Evolutionary conservation across 495 filamentous ascomycete species (phyloP).

Genomic region (Xylaria flabelliformis): DNA sequence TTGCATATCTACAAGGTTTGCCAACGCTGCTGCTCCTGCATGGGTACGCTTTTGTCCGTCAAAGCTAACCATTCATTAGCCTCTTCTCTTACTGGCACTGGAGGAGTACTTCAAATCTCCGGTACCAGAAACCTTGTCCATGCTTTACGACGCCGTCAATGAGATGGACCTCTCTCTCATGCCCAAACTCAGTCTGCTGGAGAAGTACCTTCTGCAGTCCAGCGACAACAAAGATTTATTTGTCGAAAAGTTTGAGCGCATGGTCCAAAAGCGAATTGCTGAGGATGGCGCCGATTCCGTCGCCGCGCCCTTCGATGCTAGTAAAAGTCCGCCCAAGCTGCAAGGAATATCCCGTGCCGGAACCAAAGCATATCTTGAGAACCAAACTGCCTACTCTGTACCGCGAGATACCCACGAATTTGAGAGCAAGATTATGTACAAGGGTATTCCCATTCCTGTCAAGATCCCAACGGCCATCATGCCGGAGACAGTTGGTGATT

Average conservation of each 20-base stretch:
- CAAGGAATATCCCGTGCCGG: constrained; percentile 59
- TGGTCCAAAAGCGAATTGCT: constrained; percentile 73
- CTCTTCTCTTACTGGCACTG: constrained; percentile 88
- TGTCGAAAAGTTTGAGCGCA: constrained; percentile 94
- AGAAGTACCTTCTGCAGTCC: constrained; percentile 83
- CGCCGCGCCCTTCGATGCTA: constrained; percentile 52
- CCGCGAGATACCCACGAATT: constrained; percentile 97
- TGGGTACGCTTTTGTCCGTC: not conserved
- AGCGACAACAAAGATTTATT: constrained; percentile 97
- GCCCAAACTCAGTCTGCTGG: constrained; percentile 82
- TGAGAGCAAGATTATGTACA: constrained; percentile 91
- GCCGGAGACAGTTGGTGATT: constrained; percentile 96
- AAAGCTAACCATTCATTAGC: constrained; percentile 59
- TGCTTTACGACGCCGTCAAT: constrained; percentile 91
- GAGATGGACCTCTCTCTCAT: constrained; percentile 95
- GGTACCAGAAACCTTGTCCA: constrained; percentile 84
- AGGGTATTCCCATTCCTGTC: constrained; percentile 93
- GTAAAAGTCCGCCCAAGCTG: constrained; percentile 53
- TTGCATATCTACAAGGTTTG: constrained; percentile 96
- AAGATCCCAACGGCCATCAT: constrained; percentile 92
- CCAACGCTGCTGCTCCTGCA: constrained; percentile 10
- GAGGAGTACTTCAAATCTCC: constrained; percentile 98
- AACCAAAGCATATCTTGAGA: constrained; percentile 60
- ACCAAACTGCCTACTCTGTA: constrained; percentile 62
- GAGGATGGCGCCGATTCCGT: constrained; percentile 54